Base-by-base conservation (phyloP, 495 filamentous ascomycete species). In the Rusavskia elegans region DNA sequence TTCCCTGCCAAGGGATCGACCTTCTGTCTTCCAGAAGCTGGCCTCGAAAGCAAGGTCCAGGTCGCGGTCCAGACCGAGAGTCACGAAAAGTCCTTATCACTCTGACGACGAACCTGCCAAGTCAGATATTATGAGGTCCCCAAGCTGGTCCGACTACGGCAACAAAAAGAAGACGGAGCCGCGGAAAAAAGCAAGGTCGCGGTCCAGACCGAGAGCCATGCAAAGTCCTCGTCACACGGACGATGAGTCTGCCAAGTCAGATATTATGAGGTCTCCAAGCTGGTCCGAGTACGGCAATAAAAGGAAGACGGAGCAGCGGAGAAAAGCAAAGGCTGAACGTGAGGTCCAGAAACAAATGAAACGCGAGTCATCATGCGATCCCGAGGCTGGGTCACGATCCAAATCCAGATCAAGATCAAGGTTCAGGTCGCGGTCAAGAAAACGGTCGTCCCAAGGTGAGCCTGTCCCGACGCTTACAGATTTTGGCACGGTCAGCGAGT, bases 401-500 rank as follows among this genome's bases (percentile, higher is more conserved):
- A 35, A 25, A 11, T 54, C 32, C 32, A 42, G 20, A 42, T 42
- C 39, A 3, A 8, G 39, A 42, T 42, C 57, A n/a, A 49, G 52
- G 21, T 49, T 49, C 7, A 53, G 54, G 21, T 25, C 36, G 13
- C 56, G 38, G 17, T 59, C 54, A 32, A 45, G 54, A 16, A 42
- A 48, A n/a, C 17, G 49, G 13, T 44, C 36, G 32, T 49, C 54
- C 32, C 52, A 53, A 23, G 7, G 27, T 13, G 57, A 57, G 2
- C 40, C 40, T 32, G 19, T 38, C 7, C 48, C 57, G 14, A 58
- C 48, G 14, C 53, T 65, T 20, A 57, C 62, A 8, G 67, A 71
- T 44, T 64, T 70, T 48, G 65, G 61, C 8, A 68, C 63, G 11
- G 63, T 70, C 4, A 61, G 63, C 7, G 51, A 56, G 14, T 60